Base-by-base conservation (phyloP, 1,284 basidiomycete genomes). In the Rhodofomes roseus region DNA sequence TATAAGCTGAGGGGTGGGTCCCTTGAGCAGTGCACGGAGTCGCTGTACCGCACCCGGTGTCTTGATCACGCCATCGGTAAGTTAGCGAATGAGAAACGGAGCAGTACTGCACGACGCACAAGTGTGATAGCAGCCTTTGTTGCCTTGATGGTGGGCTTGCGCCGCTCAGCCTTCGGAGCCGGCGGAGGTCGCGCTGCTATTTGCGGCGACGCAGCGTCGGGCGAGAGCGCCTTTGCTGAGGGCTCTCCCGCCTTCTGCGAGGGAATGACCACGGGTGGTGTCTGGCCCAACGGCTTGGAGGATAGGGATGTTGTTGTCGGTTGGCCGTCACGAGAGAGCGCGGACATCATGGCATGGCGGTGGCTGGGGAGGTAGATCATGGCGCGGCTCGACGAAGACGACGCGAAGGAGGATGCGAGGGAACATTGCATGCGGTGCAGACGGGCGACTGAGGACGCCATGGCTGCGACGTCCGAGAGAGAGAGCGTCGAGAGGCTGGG, bases 1-100 rank as follows among this genome's bases (percentile, higher is more conserved):
- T 62, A 99, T 91, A 59, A 97, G 83, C 70, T 95, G 93, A 1
- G 96, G 95, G n/a, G 86, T 87, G 23, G 93, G 92, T 18, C 89
- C 85, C 41, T 81, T 81, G 60, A 94, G 76, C 23, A 99, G 81
- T 11, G 79, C 81, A 8, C 78, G 82, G 43, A 98, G 80, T 31
- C 92, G 87, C 12, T 77, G 74, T 2, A 97, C 85, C 14, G 96
- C 96, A 31, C 79, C 76, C 1, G 94, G 89, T 27, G 94, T 93
- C 96, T 98, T 66, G 14, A 55, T 18, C 31, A 34, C 31, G 5
- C 31, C 31, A 11, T 7, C 14, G 23, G 23, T 48, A 3, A 48
- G 46, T 11, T 12, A 11, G 14, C 46, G 29, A 5, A 23, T 31
- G 11, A 11, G 46, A 2, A 44, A 4, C 8, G 53, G 54, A 46